A percentile compares a stretch with the other conserved stretches of the same genome.
These are phyloP conservation scores for Crithidia brevicula DNA, from an alignment of 208 protist species.

Conservation along the genomic window DNA sequence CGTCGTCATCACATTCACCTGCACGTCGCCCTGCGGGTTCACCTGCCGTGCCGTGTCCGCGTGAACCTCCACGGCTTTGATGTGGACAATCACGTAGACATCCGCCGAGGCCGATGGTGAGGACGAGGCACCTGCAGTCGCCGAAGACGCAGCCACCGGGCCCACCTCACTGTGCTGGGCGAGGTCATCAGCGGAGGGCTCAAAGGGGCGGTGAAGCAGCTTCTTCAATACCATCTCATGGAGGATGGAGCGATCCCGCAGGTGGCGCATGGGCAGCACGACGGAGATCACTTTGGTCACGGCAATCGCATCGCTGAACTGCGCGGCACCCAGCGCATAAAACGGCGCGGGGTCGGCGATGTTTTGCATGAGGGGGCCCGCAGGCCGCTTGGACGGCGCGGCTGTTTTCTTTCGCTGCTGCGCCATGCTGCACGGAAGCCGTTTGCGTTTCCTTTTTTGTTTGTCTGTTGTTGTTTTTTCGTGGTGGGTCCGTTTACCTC, in stretches of 20 bases:
- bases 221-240: constrained; percentile 53
- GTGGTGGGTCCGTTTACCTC: too few species aligned
- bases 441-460: too few species aligned
- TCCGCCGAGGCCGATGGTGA: not conserved
- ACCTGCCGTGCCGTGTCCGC: constrained; percentile 49
- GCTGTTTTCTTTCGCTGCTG: not conserved
- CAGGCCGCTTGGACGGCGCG: not conserved
- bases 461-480: too few species aligned
- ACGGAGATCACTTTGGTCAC: constrained; percentile 40
- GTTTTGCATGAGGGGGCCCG: not conserved
- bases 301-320: constrained; percentile 34
- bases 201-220: constrained; percentile 47
- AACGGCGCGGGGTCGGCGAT: constrained; percentile 36
- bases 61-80: constrained; percentile 43
- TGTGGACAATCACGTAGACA: constrained; percentile 37
- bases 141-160: constrained; percentile 2
- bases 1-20: constrained; percentile 41
- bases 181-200: constrained; percentile 30
- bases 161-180: constrained; percentile 9
- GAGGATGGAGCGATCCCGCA: constrained; percentile 40
- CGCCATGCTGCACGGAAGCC: not conserved
- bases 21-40: constrained; percentile 51
- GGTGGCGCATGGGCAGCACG: constrained; percentile 46
- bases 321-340: constrained; percentile 42
- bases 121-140: too few species aligned